Evolutionary conservation across 805 yeast species (phyloP), one percentile per base, ranked within the genome.

Genomic region (Wickerhamomyces alni): DNA sequence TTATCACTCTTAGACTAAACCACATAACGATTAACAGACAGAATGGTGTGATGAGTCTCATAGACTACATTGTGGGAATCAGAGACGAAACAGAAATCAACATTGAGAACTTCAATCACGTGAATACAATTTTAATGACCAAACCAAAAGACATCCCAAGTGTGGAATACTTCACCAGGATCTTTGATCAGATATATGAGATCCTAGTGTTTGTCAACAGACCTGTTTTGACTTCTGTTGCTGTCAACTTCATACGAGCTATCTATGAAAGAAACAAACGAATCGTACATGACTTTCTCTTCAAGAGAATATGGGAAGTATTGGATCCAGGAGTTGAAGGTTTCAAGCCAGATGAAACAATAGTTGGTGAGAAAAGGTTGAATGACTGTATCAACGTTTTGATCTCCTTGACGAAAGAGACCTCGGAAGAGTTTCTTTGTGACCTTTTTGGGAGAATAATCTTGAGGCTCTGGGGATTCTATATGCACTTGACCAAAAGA

Each of bases 31-130:
- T 75, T 17, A 58, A 69, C 32, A 70, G 94, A 18, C 58, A 71
- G 1, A 80, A 82, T 51, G 97, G 98, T 0, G 77, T 93, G 2
- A 61, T 74, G 22, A 70, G 88, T 2, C 60, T 91, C 36, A 69
- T 88, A 22, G 97, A 91, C 58, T 77, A 85, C 45, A 68, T 85
- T 1, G 65, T 84, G 12, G 95, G 95, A 0, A 65, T 85, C 19
- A 66, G 96, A 41, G 94, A 87, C 31, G 69, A 71, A 39, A 91
- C 82, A 40, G 79, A 77, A 11, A 60, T 87, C 12, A 80, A 79
- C 45, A 59, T 79, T n/a, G 77, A 75, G 25, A 82, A 78, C 47
- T 67, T 86, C 35, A 77, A 76, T 21, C 74, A 80, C 41, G 83
- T 86, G 1, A 75, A 84, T n/a, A 72, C 70, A 31, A 69, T 87